Conservation (phyloP, 1,139 yeast species). For the Diutina neorugosa region DNA sequence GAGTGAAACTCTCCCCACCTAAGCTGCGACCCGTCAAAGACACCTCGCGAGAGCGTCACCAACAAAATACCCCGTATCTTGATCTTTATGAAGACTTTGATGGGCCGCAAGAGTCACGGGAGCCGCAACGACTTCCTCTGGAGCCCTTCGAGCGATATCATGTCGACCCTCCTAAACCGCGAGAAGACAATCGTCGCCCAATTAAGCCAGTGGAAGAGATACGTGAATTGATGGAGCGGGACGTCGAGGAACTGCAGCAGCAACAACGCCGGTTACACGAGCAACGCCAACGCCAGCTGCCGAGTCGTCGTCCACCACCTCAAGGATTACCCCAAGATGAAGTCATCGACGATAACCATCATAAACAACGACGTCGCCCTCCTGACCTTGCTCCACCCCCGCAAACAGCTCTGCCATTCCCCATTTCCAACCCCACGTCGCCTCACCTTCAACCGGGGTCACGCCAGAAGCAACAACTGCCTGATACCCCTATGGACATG, state of each 20-base stretch:
- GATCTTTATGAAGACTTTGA: neutral
- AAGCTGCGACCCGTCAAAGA: neutral
- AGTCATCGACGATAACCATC: neutral
- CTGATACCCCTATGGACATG: neutral
- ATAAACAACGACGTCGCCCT: neutral
- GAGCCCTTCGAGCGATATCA: neutral
- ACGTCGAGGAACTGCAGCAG: neutral
- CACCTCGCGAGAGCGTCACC: neutral
- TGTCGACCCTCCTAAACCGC: neutral
- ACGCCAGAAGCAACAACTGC: neutral
- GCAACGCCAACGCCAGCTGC: neutral
- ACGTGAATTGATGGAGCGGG: neutral
- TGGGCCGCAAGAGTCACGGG: neutral
- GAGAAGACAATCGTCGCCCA: slow-evolving; percentile 1
- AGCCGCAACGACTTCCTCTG: neutral
- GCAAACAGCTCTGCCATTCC: neutral
- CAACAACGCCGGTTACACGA: neutral
- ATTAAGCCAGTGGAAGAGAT: slow-evolving; percentile 2
- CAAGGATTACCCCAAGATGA: neutral
- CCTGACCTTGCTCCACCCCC: neutral
- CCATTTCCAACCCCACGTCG: neutral
- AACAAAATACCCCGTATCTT: neutral
- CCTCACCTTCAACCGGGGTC: neutral
- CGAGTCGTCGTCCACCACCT: neutral
- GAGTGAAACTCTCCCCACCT: neutral